A percentile compares a stretch with the other conserved stretches of the same genome.
phyloP scores from a whole-genome alignment of 169 alveolate genomes.

The Cyclospora cayetanensis region DNA sequence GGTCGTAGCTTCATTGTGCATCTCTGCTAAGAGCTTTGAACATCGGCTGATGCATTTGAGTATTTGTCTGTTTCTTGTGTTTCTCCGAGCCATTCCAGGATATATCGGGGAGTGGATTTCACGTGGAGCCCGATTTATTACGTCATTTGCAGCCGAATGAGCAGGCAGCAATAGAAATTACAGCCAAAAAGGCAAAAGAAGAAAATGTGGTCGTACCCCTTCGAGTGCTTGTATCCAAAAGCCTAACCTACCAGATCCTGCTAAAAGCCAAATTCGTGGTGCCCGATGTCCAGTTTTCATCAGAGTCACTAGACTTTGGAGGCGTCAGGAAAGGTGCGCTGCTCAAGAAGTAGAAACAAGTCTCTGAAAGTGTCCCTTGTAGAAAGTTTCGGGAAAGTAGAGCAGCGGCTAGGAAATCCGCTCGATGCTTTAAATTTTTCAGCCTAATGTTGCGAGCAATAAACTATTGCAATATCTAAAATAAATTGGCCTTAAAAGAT shows the following conservation, averaged over 20 bases:
- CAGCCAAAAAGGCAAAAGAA: constrained; percentile 45
- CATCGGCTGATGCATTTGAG: too few relatives aligned
- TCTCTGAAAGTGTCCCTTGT: too few relatives aligned
- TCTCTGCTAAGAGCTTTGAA: too few relatives aligned
- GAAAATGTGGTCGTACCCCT: constrained; percentile 41
- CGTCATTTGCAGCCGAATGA: constrained; percentile 79
- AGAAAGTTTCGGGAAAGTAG: too few relatives aligned
- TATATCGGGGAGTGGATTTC: constrained; percentile 79
- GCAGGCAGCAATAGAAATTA: constrained; percentile 47
- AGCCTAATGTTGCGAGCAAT: neutral
- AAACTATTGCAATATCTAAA: constrained; percentile 71
- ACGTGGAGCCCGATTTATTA: constrained; percentile 84
- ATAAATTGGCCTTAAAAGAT: constrained; percentile 87
- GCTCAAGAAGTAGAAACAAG: neutral
- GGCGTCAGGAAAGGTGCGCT: constrained; percentile 78
- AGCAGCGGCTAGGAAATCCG: too few relatives aligned
- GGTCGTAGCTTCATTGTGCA: too few relatives aligned
- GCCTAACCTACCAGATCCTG: constrained; percentile 87
- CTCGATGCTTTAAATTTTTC: too few relatives aligned
- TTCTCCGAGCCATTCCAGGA: neutral
- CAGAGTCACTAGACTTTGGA: constrained; percentile 90
- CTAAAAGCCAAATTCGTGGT: constrained; percentile 90
- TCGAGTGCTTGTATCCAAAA: constrained; percentile 77
- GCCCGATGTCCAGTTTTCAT: constrained; percentile 88
- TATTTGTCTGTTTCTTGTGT: neutral